These are phyloP conservation scores for Colletotrichum karsti DNA, from an alignment of 2,329 filamentous ascomycete species.

Conservation along the genomic window DNA sequence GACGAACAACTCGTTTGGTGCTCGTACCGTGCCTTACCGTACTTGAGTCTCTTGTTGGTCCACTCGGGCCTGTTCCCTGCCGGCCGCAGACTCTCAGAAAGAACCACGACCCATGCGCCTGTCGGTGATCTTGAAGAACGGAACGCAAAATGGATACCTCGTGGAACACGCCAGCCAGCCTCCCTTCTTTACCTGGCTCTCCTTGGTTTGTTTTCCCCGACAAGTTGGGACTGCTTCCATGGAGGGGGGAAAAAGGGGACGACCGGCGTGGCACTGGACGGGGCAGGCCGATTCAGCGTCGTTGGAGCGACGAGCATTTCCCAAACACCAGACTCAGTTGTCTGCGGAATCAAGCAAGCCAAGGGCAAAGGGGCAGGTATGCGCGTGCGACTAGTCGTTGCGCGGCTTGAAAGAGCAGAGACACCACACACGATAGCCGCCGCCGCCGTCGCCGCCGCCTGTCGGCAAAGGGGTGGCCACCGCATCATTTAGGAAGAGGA, in stretches of 20 bases:
- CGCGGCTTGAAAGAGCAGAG: slow-evolving; percentile 15
- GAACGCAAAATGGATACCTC: slow-evolving; percentile 23
- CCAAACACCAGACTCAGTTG: slow-evolving; percentile 14
- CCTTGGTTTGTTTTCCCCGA: slow-evolving; percentile 7
- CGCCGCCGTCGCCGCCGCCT: not conserved
- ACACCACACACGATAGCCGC: not conserved
- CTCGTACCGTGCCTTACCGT: not conserved
- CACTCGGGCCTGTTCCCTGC: slow-evolving; percentile 28
- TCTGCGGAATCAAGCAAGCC: not conserved
- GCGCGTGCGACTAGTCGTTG: not conserved
- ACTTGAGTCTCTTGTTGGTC: not conserved
- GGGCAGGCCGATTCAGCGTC: slow-evolving; percentile 13
- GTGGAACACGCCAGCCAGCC: slow-evolving; percentile 16
- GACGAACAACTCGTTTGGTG: slow-evolving; percentile 24
- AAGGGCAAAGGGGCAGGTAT: not conserved
- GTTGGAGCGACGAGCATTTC: slow-evolving; percentile 8
- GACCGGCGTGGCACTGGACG: slow-evolving; percentile 9
- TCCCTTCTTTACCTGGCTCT: slow-evolving; percentile 13
- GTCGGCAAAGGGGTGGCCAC: not conserved
- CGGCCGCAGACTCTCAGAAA: slow-evolving; percentile 14
- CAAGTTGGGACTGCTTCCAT: not conserved
- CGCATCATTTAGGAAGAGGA: slow-evolving; percentile 1
- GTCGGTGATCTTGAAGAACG: slow-evolving; percentile 28
- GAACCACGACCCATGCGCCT: slow-evolving; percentile 26
- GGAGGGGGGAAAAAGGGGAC: not conserved